Evolutionary conservation across 306 rosid genomes (phyloP).

Genomic region (Citrullus colocynthis): DNA sequence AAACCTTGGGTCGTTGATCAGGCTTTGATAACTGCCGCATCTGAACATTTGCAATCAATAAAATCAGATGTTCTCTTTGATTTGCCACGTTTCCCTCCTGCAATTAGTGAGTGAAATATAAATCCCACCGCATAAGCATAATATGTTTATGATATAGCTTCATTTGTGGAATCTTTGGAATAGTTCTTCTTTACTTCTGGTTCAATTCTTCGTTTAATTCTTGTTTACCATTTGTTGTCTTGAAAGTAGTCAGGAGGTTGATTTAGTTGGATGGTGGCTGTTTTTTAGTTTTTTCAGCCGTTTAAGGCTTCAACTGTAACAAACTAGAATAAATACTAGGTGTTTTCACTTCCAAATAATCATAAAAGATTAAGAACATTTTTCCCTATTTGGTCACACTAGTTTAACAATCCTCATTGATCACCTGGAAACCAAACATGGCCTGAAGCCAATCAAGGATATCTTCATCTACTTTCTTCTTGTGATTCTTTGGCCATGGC

Average conservation of each 20-base stretch:
- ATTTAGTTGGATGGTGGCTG: background rate
- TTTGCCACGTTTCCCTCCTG: constrained; percentile 82
- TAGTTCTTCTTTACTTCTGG: background rate
- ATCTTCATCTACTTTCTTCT: constrained; percentile 56
- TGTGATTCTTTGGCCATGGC: constrained; percentile 59
- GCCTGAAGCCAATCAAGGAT: constrained; percentile 90
- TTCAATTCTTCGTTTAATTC: too few species aligned
- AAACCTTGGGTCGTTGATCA: constrained; percentile 76
- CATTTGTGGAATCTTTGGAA: background rate
- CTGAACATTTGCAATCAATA: constrained; percentile 89
- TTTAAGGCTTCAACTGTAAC: too few species aligned
- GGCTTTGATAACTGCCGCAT: constrained; percentile 48
- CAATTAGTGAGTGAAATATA: constrained; percentile 21
- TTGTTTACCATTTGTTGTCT: too few species aligned
- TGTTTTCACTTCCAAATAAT: background rate
- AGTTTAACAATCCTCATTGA: background rate
- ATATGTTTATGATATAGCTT: background rate
- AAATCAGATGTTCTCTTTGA: constrained; percentile 97
- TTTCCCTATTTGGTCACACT: background rate
- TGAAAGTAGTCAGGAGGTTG: too few species aligned
- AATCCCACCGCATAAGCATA: background rate
- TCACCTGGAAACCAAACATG: constrained; percentile 96
- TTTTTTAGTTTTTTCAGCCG: background rate
- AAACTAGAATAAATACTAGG: too few species aligned
- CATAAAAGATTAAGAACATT: background rate